Base-by-base conservation (phyloP, 2,329 filamentous ascomycete species). In the Penicillium crustosum region DNA sequence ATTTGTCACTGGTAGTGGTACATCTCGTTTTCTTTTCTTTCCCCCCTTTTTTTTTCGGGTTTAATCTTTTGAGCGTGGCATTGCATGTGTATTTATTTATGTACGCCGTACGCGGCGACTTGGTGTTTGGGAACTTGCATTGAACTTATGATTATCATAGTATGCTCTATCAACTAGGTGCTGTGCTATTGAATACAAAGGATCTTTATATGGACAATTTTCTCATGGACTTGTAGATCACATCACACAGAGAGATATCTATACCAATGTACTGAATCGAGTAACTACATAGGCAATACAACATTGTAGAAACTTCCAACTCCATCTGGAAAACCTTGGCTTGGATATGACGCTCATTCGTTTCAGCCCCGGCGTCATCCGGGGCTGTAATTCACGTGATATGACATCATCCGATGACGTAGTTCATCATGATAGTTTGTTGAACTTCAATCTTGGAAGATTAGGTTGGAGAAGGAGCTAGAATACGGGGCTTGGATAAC, bases 1-100 rank as follows among this genome's bases (percentile, higher is more conserved):
- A 78, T 84, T 23, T 84, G 82, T 65, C 79, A 82, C 69, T 84
- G 81, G 79, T 83, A 68, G 73, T 41, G 19, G 51, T 23, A 10
- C 6, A 23, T 8, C 17, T 25, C 0, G 8, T 12, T 13, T 35
- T 35, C 7, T 8, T 33, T 21, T 41, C 1, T 35, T n/a, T n/a
- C n/a, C n/a, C n/a, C n/a, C n/a, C n/a, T n/a, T 17, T 23, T 42
- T 19, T 29, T 15, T 39, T 29, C 45, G 33, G 12, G 8, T 47
- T 50, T 23, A 54, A 33, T 55, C 50, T 49, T 55, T 49, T 54
- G 29, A 65, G 62, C 65, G 61, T 61, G 54, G 53, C 62, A 65
- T 67, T 56, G 53, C 53, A 53, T 48, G 21, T 53, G 21, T 31
- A 38, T 38, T 41, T 50, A 33, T 33, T 41, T 50, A 33, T 33